phyloP scores from a whole-genome alignment of 164 flowering plant genomes.

The Annona squamosa region DNA sequence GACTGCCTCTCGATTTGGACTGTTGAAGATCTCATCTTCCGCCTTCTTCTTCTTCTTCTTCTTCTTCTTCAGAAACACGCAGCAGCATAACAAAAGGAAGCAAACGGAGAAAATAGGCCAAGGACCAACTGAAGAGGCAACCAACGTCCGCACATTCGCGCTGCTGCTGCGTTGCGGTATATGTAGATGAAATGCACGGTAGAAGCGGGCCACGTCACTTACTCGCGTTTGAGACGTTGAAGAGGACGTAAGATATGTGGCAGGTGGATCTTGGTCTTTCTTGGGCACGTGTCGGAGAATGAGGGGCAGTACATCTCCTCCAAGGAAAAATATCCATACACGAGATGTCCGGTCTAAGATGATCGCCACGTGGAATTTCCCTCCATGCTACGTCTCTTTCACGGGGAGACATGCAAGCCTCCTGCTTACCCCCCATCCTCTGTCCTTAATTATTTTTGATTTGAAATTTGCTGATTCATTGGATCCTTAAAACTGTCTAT shows the following conservation, averaged over 20 bases:
- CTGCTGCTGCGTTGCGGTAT: neutral
- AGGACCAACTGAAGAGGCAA: neutral
- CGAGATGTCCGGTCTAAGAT: neutral
- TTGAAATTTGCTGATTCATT: too few relatives aligned
- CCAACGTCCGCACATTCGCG: neutral
- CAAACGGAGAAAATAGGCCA: neutral
- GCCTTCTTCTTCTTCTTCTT: neutral
- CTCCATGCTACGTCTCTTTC: neutral
- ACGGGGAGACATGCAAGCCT: neutral
- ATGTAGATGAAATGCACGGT: neutral
- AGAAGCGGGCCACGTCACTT: neutral
- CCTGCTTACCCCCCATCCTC: neutral
- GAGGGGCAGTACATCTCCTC: neutral
- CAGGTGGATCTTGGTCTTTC: neutral
- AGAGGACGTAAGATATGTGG: neutral
- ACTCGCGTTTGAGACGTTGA: neutral
- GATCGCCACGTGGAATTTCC: neutral
- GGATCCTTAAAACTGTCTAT: too few relatives aligned
- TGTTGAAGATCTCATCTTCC: neutral
- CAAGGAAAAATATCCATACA: neutral
- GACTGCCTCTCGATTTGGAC: slow-evolving; percentile 7
- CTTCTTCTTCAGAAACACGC: neutral
- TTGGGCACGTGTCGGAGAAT: neutral
- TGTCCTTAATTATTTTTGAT: too few relatives aligned
- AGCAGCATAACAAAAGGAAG: slow-evolving; percentile 4